phyloP scores from a whole-genome alignment of 192 early-diverging fungal genomes.

The Rhizoclosmatium sp. region DNA sequence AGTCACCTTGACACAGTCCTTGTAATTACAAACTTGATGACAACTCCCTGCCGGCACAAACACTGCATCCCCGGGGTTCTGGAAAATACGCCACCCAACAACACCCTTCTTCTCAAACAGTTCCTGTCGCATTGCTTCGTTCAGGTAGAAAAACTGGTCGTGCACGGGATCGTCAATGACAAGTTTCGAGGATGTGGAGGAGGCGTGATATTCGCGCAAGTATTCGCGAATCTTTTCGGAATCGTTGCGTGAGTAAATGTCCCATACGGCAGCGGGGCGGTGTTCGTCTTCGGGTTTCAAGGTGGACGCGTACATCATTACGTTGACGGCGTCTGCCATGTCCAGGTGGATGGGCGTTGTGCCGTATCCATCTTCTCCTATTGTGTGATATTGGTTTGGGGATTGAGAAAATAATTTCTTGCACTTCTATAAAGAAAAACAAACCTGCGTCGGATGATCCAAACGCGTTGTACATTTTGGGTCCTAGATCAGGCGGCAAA shows the following conservation, averaged over 20 bases:
- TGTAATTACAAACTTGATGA: constrained; percentile 37
- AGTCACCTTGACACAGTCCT: constrained; percentile 29
- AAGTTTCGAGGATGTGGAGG: not conserved
- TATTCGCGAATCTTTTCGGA: constrained; percentile 43
- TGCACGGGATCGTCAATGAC: constrained; percentile 65
- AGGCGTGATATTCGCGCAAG: not conserved
- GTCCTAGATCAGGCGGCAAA: constrained; percentile 75
- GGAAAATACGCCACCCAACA: constrained; percentile 63
- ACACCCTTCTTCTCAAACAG: constrained; percentile 54
- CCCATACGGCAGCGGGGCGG: constrained; percentile 65
- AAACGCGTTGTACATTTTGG: constrained; percentile 79
- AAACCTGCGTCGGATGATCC: constrained; percentile 55
- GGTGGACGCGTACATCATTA: constrained; percentile 67
- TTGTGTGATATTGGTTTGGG: not conserved
- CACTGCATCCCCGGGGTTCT: constrained; percentile 77
- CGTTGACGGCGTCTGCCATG: constrained; percentile 81
- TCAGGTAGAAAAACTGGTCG: constrained; percentile 72
- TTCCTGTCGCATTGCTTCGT: constrained; percentile 44
- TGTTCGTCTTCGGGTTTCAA: not conserved
- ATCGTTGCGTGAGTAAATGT: constrained; percentile 61
- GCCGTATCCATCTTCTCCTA: constrained; percentile 55
- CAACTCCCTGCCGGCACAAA: constrained; percentile 77
- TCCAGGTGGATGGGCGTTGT: constrained; percentile 82
- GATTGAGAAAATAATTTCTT: not conserved
- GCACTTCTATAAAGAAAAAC: not conserved